These are phyloP conservation scores for Picea engelmannii DNA, from an alignment of 83 land plant species.

Conservation along the genomic window DNA sequence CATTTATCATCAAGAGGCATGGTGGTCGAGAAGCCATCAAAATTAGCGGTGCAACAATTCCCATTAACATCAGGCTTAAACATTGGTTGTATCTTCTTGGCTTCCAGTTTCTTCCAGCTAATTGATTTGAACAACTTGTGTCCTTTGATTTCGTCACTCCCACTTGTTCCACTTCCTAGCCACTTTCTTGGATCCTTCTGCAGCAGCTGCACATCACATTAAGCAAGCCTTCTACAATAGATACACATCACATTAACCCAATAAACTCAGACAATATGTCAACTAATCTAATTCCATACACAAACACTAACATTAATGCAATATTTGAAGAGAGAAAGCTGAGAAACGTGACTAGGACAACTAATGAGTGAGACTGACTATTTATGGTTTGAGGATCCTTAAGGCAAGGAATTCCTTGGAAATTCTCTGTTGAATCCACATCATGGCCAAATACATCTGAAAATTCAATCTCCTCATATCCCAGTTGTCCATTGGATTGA, in stretches of 20 bases:
- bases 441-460: conserved; percentile 36
- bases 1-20: conserved; percentile 38
- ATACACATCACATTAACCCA: too few relatives aligned
- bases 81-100: conserved; percentile 31
- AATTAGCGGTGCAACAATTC: conserved; percentile 38
- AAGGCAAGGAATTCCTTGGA: neutral
- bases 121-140: conserved; percentile 51
- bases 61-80: conserved; percentile 42
- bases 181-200: conserved; percentile 36
- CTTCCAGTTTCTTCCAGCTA: conserved; percentile 41
- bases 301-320: too few relatives aligned
- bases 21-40: conserved; percentile 46
- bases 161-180: conserved; percentile 3
- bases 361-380: conserved; percentile 83
- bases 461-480: conserved; percentile 34
- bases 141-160: conserved; percentile 41
- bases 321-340: neutral
- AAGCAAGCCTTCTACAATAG: neutral
- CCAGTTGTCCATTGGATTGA: neutral
- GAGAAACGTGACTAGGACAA: conserved; percentile 63
- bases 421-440: conserved; percentile 14
- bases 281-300: neutral
- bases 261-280: neutral
- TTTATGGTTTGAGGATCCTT: conserved; percentile 61
- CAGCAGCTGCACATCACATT: conserved; percentile 28